Evolutionary conservation across 192 early-diverging fungal species (phyloP), one percentile per base, ranked within the genome.

Genomic region (Coemansia sp.): DNA sequence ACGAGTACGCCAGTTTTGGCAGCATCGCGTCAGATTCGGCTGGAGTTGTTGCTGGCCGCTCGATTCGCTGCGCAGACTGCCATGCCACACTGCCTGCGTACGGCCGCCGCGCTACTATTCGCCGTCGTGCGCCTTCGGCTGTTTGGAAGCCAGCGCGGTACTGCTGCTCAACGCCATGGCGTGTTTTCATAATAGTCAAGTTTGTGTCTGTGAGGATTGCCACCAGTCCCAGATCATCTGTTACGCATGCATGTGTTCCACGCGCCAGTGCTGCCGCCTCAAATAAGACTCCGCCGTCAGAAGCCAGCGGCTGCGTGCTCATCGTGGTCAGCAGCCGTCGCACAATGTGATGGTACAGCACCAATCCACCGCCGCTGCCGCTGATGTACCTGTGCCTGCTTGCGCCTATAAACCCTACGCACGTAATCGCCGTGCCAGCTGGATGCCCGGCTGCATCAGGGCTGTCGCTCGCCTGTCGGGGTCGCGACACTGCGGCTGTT

Each of bases 301-400:
- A 53, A 8, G 53, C 51, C 35, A 80, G 49, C 21, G 24, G 57
- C n/a, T 38, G 25, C 10, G 77, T 80, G 62, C 51, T 67, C 72
- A 80, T 70, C 2, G 77, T 80, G 2, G 77, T 80, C 11, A 82
- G 66, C 60, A 82, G 25, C 11, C 79, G 66, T 8, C 70, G 62
- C 12, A 82, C 67, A 19, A 82, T 76, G 47, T 82, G 79, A 53
- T 82, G 79, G 52, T 76, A 76, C n/a, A 82, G 60, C 4, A 76
- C 78, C 22, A 60, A 21, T 9, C 76, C 76, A 25, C 67, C 57
- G 4, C 67, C 71, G 45, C 77, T 80, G 39, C 62, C 65, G 65
- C 77, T 80, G 57, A 82, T 59, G 45, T 70, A 82, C 25, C 79
- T 62, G 29, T 82, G 79, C 57, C 66, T 75, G 61, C 79, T 82